phyloP scores from a whole-genome alignment of 1,284 basidiomycete species.

The Stereum hirsutum region DNA sequence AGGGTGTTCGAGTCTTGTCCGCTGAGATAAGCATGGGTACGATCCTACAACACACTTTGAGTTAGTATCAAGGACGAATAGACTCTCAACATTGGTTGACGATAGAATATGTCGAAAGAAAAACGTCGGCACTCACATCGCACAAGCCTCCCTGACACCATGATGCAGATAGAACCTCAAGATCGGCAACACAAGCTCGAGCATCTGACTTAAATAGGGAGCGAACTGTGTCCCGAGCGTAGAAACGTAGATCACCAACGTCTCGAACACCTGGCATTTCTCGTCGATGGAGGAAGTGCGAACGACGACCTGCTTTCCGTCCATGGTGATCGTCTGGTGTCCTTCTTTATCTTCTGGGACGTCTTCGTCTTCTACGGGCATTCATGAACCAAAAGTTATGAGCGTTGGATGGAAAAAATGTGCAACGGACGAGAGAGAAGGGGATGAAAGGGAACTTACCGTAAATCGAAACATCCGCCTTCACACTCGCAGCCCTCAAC shows the following conservation, averaged over 20 bases:
- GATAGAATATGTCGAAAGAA: neutral
- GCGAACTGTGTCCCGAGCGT: conserved; percentile 62
- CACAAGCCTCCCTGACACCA: conserved; percentile 72
- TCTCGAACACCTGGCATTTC: conserved; percentile 82
- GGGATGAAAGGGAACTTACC: conserved; percentile 29
- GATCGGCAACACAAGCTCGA: conserved; percentile 66
- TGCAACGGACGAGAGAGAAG: neutral
- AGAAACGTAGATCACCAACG: conserved; percentile 71
- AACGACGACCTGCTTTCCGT: conserved; percentile 69
- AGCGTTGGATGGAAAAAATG: neutral
- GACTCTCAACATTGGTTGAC: too few relatives aligned
- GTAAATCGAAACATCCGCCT: conserved; percentile 71
- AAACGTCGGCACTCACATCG: conserved; percentile 40
- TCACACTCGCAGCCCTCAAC: conserved; percentile 67
- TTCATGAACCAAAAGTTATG: neutral
- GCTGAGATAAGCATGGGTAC: conserved; percentile 66
- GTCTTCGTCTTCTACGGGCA: conserved; percentile 40
- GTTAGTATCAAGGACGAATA: too few relatives aligned
- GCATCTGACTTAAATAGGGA: conserved; percentile 60
- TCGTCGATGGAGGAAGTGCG: conserved; percentile 77
- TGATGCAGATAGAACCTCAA: conserved; percentile 75
- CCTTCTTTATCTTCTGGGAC: conserved; percentile 51
- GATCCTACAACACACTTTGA: conserved; percentile 34
- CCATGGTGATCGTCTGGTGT: conserved; percentile 70
- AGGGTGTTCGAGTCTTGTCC: conserved; percentile 59